Evolutionary conservation across 176 grass and related monocot species (phyloP).

Genomic region (Carex scoparia): DNA sequence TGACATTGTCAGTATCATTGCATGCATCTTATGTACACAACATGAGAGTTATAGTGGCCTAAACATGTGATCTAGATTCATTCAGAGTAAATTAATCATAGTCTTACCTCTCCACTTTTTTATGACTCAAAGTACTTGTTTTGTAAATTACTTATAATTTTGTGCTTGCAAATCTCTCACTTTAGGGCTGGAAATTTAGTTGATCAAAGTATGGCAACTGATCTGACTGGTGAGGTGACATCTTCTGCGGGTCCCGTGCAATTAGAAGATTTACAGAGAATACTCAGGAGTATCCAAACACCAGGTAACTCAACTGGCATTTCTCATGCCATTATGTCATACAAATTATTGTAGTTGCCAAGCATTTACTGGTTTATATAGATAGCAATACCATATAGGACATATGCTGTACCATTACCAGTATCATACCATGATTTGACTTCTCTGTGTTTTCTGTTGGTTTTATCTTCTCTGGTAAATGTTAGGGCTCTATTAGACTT

Average conservation of each 20-base stretch:
- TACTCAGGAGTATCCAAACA: slow-evolving; percentile 88
- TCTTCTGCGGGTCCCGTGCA: slow-evolving; percentile 80
- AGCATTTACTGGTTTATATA: background rate
- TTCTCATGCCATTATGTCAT: background rate
- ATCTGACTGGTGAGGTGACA: slow-evolving; percentile 88
- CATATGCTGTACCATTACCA: background rate
- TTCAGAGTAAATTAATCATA: background rate
- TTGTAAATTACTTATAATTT: background rate
- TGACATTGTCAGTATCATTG: background rate
- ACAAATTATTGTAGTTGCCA: background rate
- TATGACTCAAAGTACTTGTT: background rate
- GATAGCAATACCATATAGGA: background rate
- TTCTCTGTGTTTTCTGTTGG: background rate
- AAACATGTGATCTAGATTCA: background rate
- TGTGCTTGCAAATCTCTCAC: background rate
- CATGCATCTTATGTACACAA: background rate
- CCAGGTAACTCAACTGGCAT: slow-evolving; percentile 42
- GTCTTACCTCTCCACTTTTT: background rate
- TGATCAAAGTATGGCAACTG: slow-evolving; percentile 84
- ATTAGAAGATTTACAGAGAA: slow-evolving; percentile 85
- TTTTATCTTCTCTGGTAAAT: background rate
- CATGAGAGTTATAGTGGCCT: background rate
- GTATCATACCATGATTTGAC: background rate
- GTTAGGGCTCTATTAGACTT: background rate
- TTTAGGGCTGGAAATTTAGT: slow-evolving; percentile 94